Base-by-base conservation (phyloP, 768 basidiomycete species). In the Leucogyrophana mollusca region DNA sequence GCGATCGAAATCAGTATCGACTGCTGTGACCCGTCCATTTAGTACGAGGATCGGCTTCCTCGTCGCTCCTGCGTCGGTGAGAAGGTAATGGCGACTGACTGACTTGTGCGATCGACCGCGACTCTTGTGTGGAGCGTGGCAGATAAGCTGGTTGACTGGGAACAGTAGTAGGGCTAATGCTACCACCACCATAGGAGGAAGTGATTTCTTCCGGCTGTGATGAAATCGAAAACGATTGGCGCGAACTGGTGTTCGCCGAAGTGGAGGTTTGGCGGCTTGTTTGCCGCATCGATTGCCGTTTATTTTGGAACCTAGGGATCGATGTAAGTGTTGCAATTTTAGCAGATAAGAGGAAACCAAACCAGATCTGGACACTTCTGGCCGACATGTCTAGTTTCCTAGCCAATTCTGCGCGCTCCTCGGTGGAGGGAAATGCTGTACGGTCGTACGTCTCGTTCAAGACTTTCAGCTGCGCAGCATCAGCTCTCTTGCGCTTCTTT, bases 301-400 rank as follows among this genome's bases (percentile, higher is more conserved):
- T 90, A 60, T 90, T 90, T 69, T 90, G 88, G 72, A 90, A 90
- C 88, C 88, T 90, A 65, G 53, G 45, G 50, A 54, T 46, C 42
- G 46, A 45, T 56, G 56, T 56, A 56, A 60, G 56, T 39, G 11
- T 43, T 21, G 49, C 49, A 43, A 52, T 47, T 44, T 38, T 41
- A 54, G 53, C 37, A 47, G 54, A 32, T 36, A 52, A 36, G 41
- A 40, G 40, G 39, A 34, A 40, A 17, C 43, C 72, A 56, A 62
- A 90, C 90, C 90, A 92, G 46, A 92, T 91, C 63, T 92, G 90
- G 47, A 92, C 90, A 53, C 86, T 89, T 52, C 90, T 71, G 33
- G 90, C 79, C 38, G 86, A 82, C 90, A 92, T 91, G 54, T 87
- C 87, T 50, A 91, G 71, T 55, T 79, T 72, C 52, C 82, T 87